Conservation (phyloP, 805 yeast species). For the Nakazawaea peltata region DNA sequence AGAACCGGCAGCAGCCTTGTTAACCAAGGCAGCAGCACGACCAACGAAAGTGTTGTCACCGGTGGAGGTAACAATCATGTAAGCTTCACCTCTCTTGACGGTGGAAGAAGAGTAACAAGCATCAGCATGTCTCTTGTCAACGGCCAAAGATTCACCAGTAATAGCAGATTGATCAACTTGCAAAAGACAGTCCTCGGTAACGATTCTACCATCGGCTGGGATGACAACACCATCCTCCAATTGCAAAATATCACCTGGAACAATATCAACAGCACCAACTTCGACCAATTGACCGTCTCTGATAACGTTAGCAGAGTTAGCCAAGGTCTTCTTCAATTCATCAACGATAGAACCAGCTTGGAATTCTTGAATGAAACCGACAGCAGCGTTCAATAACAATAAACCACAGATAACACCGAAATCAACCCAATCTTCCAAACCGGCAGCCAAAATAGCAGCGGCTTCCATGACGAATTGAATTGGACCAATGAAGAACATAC, state of each 20-base stretch:
- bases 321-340: conserved; percentile 90
- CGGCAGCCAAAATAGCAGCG: conserved; percentile 92
- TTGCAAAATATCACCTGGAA: conserved; percentile 92
- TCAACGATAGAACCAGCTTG: conserved; percentile 98
- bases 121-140: conserved; percentile 86
- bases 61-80: conserved; percentile 89
- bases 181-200: conserved; percentile 76
- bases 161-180: conserved; percentile 96
- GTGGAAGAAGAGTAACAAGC: conserved; percentile 86
- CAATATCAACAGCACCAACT: conserved; percentile 76
- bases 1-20: conserved; percentile 85
- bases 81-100: conserved; percentile 92
- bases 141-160: conserved; percentile 96
- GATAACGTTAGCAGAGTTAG: conserved; percentile 79
- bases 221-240: conserved; percentile 90
- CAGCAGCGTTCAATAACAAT: conserved; percentile 78
- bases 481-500: conserved; percentile 89
- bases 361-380: conserved; percentile 95
- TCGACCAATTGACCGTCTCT: conserved; percentile 76
- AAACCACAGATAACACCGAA: conserved; percentile 95
- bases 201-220: conserved; percentile 89
- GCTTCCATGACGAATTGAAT: conserved; percentile 97
- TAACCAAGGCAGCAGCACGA: conserved; percentile 94
- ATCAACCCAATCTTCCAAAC: conserved; percentile 97
- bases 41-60: conserved; percentile 96